phyloP scores from a whole-genome alignment of 768 basidiomycete species.

The Albatrellus ellisii region DNA sequence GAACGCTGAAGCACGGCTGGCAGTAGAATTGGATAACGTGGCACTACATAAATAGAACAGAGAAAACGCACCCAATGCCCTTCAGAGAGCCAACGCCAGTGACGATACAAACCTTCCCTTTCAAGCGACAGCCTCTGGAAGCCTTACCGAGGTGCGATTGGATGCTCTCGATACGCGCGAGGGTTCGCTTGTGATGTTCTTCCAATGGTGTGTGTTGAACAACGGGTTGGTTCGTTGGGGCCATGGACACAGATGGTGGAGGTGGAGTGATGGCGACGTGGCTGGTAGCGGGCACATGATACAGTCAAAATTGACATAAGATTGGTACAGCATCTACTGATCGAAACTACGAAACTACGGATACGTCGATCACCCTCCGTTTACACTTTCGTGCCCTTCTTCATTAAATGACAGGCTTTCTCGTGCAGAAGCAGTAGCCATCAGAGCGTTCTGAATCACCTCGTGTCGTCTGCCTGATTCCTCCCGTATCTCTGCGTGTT shows the following conservation, averaged over 20 bases:
- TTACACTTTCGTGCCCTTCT: too few species aligned
- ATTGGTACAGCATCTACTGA: too few species aligned
- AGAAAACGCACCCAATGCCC: slow-evolving; percentile 66
- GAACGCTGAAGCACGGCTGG: slow-evolving; percentile 57
- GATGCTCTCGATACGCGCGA: slow-evolving; percentile 53
- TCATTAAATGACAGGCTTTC: slow-evolving; percentile 10
- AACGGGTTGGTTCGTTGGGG: slow-evolving; percentile 2
- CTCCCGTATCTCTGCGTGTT: slow-evolving; percentile 7
- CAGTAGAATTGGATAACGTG: background rate
- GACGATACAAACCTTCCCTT: slow-evolving; percentile 73
- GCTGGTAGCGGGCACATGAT: background rate
- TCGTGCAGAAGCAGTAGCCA: slow-evolving; percentile 13
- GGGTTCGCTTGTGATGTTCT: slow-evolving; percentile 45
- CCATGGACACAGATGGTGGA: background rate
- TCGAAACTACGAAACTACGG: too few species aligned
- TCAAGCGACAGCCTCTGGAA: slow-evolving; percentile 42
- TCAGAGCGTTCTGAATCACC: slow-evolving; percentile 8
- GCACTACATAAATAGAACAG: slow-evolving; percentile 2
- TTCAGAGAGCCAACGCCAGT: slow-evolving; percentile 80
- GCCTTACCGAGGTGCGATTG: slow-evolving; percentile 49
- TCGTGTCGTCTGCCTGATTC: slow-evolving; percentile 11
- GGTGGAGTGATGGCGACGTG: background rate
- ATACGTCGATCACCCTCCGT: too few species aligned
- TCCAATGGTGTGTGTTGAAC: slow-evolving; percentile 17
- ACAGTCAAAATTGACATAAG: too few species aligned